These are phyloP conservation scores for Pseudogymnoascus sp. DNA, from an alignment of 2,329 filamentous ascomycete species.

Conservation along the genomic window DNA sequence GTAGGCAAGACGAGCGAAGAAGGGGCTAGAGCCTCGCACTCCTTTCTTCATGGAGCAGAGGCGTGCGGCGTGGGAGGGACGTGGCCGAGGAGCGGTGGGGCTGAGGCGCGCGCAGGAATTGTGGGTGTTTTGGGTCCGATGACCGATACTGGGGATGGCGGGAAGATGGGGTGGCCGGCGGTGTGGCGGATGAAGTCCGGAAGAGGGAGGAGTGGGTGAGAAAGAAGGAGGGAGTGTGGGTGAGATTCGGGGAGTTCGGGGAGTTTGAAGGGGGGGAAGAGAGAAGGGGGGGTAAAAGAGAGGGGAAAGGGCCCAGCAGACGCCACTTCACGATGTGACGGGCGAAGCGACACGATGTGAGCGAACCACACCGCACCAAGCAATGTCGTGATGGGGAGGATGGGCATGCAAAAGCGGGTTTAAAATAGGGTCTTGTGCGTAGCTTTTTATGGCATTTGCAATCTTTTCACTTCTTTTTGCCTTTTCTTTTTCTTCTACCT, in stretches of 20 bases:
- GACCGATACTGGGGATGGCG: neutral
- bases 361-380: slow-evolving; percentile 55
- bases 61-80: neutral
- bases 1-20: neutral
- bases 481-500: slow-evolving; percentile 5
- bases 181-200: neutral
- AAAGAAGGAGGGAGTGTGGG: neutral
- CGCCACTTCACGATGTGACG: neutral
- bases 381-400: slow-evolving; percentile 51
- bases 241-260: neutral
- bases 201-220: neutral
- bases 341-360: neutral
- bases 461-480: slow-evolving; percentile 12
- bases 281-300: neutral
- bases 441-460: neutral
- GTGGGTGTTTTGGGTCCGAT: neutral
- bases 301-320: neutral
- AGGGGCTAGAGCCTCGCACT: neutral
- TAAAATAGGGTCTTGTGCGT: neutral
- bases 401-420: neutral
- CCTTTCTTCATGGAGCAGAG: neutral
- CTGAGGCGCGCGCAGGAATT: neutral
- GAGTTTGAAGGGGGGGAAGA: neutral
- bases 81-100: neutral
- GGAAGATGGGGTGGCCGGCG: neutral